These are phyloP conservation scores for Rhododendron ovatum DNA, from an alignment of 148 eudicot genomes.

Conservation along the genomic window DNA sequence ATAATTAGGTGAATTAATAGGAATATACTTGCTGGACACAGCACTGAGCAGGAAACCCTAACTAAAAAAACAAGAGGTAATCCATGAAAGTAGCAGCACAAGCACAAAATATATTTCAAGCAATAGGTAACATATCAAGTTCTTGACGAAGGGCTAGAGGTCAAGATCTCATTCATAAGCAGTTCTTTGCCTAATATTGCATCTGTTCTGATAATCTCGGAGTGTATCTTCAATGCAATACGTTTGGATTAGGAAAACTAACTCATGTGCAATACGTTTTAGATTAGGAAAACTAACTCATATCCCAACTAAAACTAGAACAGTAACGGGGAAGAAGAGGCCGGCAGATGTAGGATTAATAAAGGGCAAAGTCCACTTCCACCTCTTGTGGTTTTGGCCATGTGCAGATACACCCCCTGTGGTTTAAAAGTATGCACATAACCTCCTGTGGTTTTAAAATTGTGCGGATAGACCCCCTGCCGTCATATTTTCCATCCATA, in stretches of 20 bases:
- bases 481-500: too few species aligned
- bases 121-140: background rate
- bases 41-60: background rate
- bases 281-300: background rate
- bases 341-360: background rate
- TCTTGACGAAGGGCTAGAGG: background rate
- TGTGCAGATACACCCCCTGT: too few species aligned
- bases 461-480: too few species aligned
- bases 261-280: background rate
- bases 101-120: background rate
- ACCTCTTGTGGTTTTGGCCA: too few species aligned
- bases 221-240: background rate
- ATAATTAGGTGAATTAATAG: background rate
- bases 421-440: too few species aligned
- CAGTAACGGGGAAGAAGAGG: background rate
- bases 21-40: background rate
- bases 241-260: background rate
- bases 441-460: too few species aligned
- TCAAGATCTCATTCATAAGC: background rate
- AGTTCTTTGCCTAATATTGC: background rate
- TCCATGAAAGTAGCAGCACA: slow-evolving; percentile 3
- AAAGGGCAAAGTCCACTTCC: too few species aligned
- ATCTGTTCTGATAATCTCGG: background rate
- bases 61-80: background rate
- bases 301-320: background rate